phyloP scores from a whole-genome alignment of 108 stramenopile species.

The Skeletonema marinoi region DNA sequence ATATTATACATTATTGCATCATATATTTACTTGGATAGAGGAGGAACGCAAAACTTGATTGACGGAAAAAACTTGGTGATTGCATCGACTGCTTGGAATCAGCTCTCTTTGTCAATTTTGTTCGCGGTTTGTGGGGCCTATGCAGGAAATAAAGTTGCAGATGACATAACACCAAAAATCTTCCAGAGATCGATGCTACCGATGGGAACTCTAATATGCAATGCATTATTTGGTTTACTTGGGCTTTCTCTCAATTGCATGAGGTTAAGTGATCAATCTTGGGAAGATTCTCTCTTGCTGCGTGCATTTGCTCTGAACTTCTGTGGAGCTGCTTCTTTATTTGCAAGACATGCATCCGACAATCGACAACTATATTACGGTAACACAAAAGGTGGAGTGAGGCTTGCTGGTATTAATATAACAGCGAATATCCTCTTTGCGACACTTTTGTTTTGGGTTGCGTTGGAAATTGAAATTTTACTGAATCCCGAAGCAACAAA shows the following conservation, averaged over 20 bases:
- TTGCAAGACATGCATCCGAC: constrained; percentile 38
- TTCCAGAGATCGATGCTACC: constrained; percentile 3
- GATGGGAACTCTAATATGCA: constrained; percentile 38
- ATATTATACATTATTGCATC: constrained; percentile 22
- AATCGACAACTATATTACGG: constrained; percentile 19
- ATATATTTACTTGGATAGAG: constrained; percentile 8
- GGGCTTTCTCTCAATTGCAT: constrained; percentile 21
- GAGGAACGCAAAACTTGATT: not conserved
- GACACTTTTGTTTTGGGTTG: constrained; percentile 38
- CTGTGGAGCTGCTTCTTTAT: constrained; percentile 43
- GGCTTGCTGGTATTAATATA: constrained; percentile 18
- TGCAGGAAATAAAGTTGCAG: not conserved
- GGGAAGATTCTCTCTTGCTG: constrained; percentile 22
- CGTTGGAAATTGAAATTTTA: constrained; percentile 24
- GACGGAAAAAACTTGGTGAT: constrained; percentile 20
- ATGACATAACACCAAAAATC: not conserved
- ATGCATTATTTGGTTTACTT: constrained; percentile 30
- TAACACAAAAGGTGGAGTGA: constrained; percentile 7
- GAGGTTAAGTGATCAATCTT: constrained; percentile 14
- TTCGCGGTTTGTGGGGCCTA: not conserved
- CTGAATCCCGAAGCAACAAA: not conserved
- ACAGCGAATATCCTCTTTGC: constrained; percentile 37
- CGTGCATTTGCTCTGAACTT: constrained; percentile 35
- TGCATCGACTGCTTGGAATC: not conserved
- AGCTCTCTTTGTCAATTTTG: not conserved